A percentile compares a stretch with the other conserved stretches of the same genome.
Conservation (phyloP, 257 asterid genomes). For the Catharanthus roseus region DNA sequence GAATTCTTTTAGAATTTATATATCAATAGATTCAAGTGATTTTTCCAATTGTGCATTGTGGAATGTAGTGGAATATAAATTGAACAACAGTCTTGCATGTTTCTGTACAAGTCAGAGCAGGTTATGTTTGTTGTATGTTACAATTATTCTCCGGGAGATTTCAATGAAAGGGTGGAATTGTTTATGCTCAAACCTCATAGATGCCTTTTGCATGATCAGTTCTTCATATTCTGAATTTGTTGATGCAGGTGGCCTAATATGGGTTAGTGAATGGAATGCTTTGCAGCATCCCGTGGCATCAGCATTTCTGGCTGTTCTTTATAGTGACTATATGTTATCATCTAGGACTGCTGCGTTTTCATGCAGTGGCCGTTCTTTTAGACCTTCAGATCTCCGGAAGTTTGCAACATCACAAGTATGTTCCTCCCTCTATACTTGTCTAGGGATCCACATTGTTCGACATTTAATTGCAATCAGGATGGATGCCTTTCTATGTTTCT, state of each 20-base stretch:
- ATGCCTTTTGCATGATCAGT: not conserved
- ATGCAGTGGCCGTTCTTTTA: conserved; percentile 45
- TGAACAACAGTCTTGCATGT: not conserved
- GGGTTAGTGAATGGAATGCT: conserved; percentile 85
- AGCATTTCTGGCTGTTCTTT: conserved; percentile 67
- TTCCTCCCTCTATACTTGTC: conserved; percentile 3
- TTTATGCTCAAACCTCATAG: not conserved
- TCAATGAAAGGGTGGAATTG: not conserved
- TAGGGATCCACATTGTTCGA: too few species aligned
- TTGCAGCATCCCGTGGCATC: conserved; percentile 87
- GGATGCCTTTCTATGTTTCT: not conserved
- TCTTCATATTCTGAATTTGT: conserved; percentile 21
- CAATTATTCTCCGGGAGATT: not conserved
- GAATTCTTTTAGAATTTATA: not conserved
- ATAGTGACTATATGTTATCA: conserved; percentile 76
- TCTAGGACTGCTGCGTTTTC: conserved; percentile 49
- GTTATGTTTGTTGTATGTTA: not conserved
- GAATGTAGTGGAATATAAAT: not conserved
- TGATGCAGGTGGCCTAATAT: conserved; percentile 67
- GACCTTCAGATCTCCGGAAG: conserved; percentile 52
- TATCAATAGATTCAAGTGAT: not conserved
- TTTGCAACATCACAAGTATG: conserved; percentile 75
- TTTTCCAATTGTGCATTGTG: not conserved
- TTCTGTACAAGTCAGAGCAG: not conserved
- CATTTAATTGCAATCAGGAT: not conserved